Base-by-base conservation (phyloP, 1,284 basidiomycete genomes). In the Cryptococcus deneoformans region DNA sequence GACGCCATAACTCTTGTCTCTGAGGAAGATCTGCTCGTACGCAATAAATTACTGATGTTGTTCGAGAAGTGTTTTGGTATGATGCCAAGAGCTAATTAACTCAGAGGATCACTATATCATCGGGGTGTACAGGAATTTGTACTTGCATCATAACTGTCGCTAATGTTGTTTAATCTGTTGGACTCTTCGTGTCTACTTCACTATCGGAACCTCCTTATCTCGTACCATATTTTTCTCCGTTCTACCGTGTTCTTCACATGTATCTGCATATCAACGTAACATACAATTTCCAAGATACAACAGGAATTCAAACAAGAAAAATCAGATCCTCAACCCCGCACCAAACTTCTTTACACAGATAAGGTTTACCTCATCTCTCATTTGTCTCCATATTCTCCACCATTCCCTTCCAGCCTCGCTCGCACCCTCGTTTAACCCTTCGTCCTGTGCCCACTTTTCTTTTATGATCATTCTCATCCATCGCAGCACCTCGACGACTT, bases 351-450 rank as follows among this genome's bases (percentile, higher is more conserved):
- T 82, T 58, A 82, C 79, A 5, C 83, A 81, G 35, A 84, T 80
- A 20, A 71, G 76, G 61, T 89, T 86, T 76, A 91, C 83, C 62
- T 79, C 80, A 8, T 66, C 77, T 71, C 86, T 86, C 6, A 89
- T 84, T 36, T 82, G 81, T 60, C 81, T 77, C 77, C 87, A 90
- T 6, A 86, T 83, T 48, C 77, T 80, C 89, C 89, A 91, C 90
- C 90, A 92, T 51, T 59, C 67, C 56, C 67, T 70, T 44, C 73
- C 76, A 63, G 68, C 76, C 20, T 63, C 63, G 37, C 70, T 76
- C 9, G 59, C 51, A 39, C 79, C 77, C 46, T 80, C 79, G 40
- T 75, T 73, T 38, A 39, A 10, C 42, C 50, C 56, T 14, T 52
- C 56, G 20, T 63, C 52, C 7, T 48, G 34, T 38, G n/a, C 60